A percentile compares a stretch with the other conserved stretches of the same genome.
phyloP scores from a whole-genome alignment of 495 filamentous ascomycete species.

The Venustampulla echinocandica region DNA sequence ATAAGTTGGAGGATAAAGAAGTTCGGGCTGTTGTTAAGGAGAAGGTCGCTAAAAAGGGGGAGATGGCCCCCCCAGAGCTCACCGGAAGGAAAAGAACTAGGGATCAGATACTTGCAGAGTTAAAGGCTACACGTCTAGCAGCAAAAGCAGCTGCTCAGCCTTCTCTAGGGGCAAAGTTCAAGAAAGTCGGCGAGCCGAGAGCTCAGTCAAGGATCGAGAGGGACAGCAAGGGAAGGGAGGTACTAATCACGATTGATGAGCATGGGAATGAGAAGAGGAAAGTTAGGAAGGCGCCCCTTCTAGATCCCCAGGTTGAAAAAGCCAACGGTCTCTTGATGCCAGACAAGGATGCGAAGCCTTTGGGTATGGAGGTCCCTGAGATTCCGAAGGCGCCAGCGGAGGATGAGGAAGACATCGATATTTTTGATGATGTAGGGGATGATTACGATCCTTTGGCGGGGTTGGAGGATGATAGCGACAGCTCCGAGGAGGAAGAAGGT shows the following conservation, averaged over 20 bases:
- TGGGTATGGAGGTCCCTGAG: slow-evolving; percentile 74
- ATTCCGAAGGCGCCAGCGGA: slow-evolving; percentile 42
- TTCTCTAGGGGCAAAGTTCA: slow-evolving; percentile 69
- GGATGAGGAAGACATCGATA: slow-evolving; percentile 56
- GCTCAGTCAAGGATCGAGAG: slow-evolving; percentile 59
- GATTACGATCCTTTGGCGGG: slow-evolving; percentile 85
- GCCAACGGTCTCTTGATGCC: slow-evolving; percentile 50
- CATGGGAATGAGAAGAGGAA: slow-evolving; percentile 86
- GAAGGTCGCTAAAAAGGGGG: slow-evolving; percentile 66
- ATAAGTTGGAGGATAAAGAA: slow-evolving; percentile 58
- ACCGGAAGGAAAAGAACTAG: slow-evolving; percentile 62
- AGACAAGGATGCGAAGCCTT: slow-evolving; percentile 53
- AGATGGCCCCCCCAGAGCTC: slow-evolving; percentile 56
- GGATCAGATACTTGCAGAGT: slow-evolving; percentile 73
- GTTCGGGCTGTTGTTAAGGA: slow-evolving; percentile 46
- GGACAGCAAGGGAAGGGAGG: slow-evolving; percentile 68
- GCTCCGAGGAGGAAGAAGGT: slow-evolving; percentile 24
- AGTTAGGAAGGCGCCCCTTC: slow-evolving; percentile 47
- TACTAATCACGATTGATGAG: slow-evolving; percentile 77
- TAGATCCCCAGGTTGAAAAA: slow-evolving; percentile 30
- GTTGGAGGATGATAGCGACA: slow-evolving; percentile 43
- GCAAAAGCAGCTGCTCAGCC: slow-evolving; percentile 49
- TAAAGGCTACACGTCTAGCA: slow-evolving; percentile 62
- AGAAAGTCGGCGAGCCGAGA: slow-evolving; percentile 62
- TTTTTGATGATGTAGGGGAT: slow-evolving; percentile 79